Percentiles rank a stretch among this genome's conserved stretches.
Evolutionary conservation across 2,329 filamentous ascomycete genomes (phyloP).

Genomic region (Penicillium polonicum): DNA sequence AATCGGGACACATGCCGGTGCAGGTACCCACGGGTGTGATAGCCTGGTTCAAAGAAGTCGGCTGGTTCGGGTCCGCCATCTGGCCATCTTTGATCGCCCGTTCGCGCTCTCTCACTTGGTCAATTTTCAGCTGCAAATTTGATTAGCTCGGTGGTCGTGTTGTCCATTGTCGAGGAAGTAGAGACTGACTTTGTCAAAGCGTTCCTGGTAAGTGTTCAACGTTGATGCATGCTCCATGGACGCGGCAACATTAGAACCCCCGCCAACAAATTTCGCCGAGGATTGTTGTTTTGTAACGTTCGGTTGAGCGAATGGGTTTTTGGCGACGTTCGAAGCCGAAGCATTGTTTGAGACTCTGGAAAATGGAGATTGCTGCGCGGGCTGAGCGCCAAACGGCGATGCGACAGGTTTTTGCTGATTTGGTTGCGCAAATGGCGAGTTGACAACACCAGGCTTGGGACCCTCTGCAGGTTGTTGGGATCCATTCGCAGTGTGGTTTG

Average conservation of each 20-base stretch:
- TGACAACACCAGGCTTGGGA: background rate
- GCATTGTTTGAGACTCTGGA: slow-evolving; percentile 18
- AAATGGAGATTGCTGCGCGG: slow-evolving; percentile 22
- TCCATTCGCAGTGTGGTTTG: slow-evolving; percentile 4
- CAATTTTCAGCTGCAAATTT: slow-evolving; percentile 46
- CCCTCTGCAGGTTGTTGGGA: background rate
- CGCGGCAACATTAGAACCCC: slow-evolving; percentile 4
- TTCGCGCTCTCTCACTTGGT: slow-evolving; percentile 51
- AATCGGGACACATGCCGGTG: slow-evolving; percentile 64
- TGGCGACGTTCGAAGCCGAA: slow-evolving; percentile 14
- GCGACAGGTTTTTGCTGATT: slow-evolving; percentile 19
- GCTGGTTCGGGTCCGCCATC: slow-evolving; percentile 60
- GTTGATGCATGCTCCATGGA: slow-evolving; percentile 26
- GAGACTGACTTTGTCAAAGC: slow-evolving; percentile 38
- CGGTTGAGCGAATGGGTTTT: slow-evolving; percentile 11
- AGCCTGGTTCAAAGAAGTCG: slow-evolving; percentile 58
- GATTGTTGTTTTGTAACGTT: slow-evolving; percentile 5
- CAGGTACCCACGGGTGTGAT: slow-evolving; percentile 63
- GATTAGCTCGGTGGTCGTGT: slow-evolving; percentile 1
- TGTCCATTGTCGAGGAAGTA: background rate
- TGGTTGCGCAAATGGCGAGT: slow-evolving; percentile 30
- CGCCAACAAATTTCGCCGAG: slow-evolving; percentile 10
- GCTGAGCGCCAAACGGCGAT: slow-evolving; percentile 17
- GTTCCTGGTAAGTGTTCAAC: slow-evolving; percentile 32
- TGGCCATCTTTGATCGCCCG: slow-evolving; percentile 54